Evolutionary conservation across 2,329 filamentous ascomycete genomes (phyloP), one percentile per base, ranked within the genome.

Genomic region (Aspergillus vadensis): DNA sequence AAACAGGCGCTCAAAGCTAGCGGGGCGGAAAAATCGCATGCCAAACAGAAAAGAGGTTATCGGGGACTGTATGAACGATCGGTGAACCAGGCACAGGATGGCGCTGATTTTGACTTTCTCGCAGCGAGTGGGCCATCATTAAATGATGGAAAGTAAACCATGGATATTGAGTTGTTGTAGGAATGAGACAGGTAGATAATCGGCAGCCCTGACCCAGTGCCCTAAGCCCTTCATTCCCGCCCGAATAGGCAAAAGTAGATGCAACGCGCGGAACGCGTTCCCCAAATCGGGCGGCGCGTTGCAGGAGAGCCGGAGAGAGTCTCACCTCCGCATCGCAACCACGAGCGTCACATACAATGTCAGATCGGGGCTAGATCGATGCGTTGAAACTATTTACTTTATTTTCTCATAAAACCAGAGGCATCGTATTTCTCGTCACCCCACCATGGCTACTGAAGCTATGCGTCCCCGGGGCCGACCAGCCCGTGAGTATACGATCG

Each of bases 401-500:
- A 38, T 25, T 54, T 43, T 50, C 30, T 25, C 30, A 8, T 39
- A 10, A 8, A 0, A 9, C 5, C 10, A 32, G 6, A 21, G 36
- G 10, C 43, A 21, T 12, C 10, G 10, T 30, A 53, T 30, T 14
- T 41, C 12, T 55, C 27, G 39, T n/a, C 39, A 47, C 53, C 27
- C 60, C 39, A 58, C 52, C 59, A 79, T 79, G 76, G 71, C 70
- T 60, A 72, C 67, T 51, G 76, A 78, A 65, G 65, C 67, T 54
- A 67, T 73, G 58, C 73, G 73, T 61, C 74, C 77, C 39, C 72
- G 77, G 61, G 76, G 73, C 62, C 70, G 77, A 59, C 77, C 77
- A 65, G 82, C 82, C 69, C 82, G 82, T 84, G 72, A 73, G 81
- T 75, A 43, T 15, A 53, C 15, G 12, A 30, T 30, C 27, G 10